Base-by-base conservation (phyloP, 129 eudicot species). In the Silybum marianum region DNA sequence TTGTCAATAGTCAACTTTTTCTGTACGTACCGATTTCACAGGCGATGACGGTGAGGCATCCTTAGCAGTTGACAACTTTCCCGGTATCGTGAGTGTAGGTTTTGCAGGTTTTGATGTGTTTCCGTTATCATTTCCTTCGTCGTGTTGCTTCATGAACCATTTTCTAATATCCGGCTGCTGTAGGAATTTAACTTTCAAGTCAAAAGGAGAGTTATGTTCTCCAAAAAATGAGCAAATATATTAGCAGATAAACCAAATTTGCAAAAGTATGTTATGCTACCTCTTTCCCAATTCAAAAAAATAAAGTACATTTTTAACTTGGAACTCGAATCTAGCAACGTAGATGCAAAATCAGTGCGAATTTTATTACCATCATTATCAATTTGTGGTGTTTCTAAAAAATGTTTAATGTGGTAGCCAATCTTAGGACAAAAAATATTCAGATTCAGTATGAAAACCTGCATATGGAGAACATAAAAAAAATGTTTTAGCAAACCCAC, bases 71-170 rank as follows among this genome's bases (percentile, higher is more conserved):
- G 83, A 22, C 36, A 9, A 0, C 44, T 83, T 83, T 18, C 83
- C 86, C 28, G 86, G 83, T 40, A 83, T 83, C 12, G 63, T 72
- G 1, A 83, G 83, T 18, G 80, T 28, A 6, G 91, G 82, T 72
- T 86, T 81, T 7, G 82, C 80, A 28, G 89, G 76, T 77, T 86
- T 88, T n/a, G 93, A 23, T 10, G 90, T 66, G 74, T 80, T 87
- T 78, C 86, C 87, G 78, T 85, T 85, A 21, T 79, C 96, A 32
- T 83, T 78, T 36, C 79, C 80, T 81, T 88, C 87, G 46, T 90
- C 96, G 48, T 90, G 93, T 69, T 83, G 88, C 84, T 95, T 95
- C 88, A 89, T 83, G 73, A 95, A 95, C 98, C 98, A 95, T 77
- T 90, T 95, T 83, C 98, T 88, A 69, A 95, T 92, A 88, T 92